phyloP scores from a whole-genome alignment of 257 asterid genomes.

The Fraxinus cuspidata region DNA sequence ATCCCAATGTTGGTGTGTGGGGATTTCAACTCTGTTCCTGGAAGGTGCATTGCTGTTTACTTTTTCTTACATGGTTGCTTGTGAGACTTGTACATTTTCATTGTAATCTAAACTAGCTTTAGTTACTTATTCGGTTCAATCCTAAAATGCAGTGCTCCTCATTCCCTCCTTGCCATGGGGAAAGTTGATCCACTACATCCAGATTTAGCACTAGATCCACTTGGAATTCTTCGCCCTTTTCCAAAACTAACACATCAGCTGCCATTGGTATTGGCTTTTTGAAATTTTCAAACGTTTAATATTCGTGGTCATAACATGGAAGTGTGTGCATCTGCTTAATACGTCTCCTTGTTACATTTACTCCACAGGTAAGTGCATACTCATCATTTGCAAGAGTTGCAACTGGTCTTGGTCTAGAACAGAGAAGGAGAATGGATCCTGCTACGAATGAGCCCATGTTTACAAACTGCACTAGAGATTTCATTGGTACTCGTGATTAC shows the following conservation, averaged over 20 bases:
- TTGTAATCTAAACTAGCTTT: background rate
- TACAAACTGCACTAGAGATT: conserved; percentile 92
- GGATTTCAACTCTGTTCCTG: conserved; percentile 87
- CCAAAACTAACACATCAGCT: conserved; percentile 73
- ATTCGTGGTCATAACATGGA: background rate
- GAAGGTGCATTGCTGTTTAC: conserved; percentile 58
- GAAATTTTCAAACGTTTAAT: background rate
- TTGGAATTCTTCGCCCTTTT: conserved; percentile 78
- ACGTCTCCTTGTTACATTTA: conserved; percentile 16
- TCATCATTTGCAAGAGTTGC: conserved; percentile 86
- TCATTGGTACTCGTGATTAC: conserved; percentile 90
- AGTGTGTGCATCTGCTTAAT: background rate
- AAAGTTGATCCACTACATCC: conserved; percentile 89
- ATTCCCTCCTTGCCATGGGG: conserved; percentile 95
- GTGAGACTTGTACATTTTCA: background rate
- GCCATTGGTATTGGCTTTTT: conserved; percentile 66
- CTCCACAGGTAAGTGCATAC: conserved; percentile 91
- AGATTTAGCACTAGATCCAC: conserved; percentile 81
- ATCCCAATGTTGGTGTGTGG: conserved; percentile 98
- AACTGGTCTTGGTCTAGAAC: conserved; percentile 71
- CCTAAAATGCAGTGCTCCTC: conserved; percentile 79
- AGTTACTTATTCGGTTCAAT: background rate
- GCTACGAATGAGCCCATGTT: conserved; percentile 87
- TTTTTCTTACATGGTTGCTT: conserved; percentile 1
- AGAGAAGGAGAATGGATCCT: conserved; percentile 85